phyloP scores from a whole-genome alignment of 2,329 filamentous ascomycete species.

The Lanzia echinophila region DNA sequence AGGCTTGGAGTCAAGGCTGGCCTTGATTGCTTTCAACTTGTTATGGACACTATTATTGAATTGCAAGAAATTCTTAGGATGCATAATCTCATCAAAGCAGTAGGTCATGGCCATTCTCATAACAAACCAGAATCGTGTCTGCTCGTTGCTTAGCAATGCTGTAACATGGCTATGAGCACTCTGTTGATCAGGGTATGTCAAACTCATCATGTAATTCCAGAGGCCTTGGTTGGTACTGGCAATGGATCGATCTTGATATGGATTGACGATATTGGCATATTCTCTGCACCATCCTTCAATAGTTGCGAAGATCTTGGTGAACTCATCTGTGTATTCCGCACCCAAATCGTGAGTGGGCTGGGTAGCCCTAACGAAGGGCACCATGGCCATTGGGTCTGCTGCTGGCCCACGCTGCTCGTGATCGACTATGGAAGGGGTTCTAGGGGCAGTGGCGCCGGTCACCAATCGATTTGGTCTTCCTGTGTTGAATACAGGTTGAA shows the following conservation, averaged over 20 bases:
- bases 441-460: no score
- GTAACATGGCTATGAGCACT: slow-evolving; percentile 30
- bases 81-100: slow-evolving; percentile 32
- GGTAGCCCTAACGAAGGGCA: neutral
- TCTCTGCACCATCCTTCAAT: slow-evolving; percentile 6
- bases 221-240: slow-evolving; percentile 23
- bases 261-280: neutral
- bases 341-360: neutral
- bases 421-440: no score
- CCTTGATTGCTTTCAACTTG: slow-evolving; percentile 20
- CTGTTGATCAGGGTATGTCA: slow-evolving; percentile 26
- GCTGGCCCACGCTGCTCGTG: neutral
- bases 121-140: slow-evolving; percentile 32
- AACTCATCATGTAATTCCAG: slow-evolving; percentile 34
- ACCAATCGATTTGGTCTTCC: no score
- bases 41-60: slow-evolving; percentile 25
- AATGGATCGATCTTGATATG: slow-evolving; percentile 17
- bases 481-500: no score
- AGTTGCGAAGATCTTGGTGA: neutral
- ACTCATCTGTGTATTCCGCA: neutral
- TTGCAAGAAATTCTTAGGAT: slow-evolving; percentile 30
- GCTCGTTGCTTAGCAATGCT: slow-evolving; percentile 30
- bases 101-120: slow-evolving; percentile 35
- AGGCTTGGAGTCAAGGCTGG: slow-evolving; percentile 9
- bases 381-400: neutral